Evolutionary conservation across 495 filamentous ascomycete genomes (phyloP).

Genomic region (Hyaloscypha hepaticicola): DNA sequence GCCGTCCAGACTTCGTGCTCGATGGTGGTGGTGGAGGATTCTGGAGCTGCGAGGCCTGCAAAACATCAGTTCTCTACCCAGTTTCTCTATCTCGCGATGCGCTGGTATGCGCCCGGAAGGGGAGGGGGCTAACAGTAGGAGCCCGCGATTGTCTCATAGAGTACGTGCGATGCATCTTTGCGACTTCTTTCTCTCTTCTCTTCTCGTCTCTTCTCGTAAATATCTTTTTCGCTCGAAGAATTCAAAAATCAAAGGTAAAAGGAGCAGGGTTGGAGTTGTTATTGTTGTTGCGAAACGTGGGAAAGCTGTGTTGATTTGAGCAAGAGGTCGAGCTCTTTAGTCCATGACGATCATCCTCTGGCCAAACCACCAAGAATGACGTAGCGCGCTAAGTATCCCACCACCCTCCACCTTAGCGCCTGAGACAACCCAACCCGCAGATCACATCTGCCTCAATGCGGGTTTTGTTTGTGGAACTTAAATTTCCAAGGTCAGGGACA

Average conservation of each 20-base stretch:
- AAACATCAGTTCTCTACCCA: constrained; percentile 6
- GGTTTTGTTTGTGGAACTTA: neutral
- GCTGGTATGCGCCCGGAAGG: neutral
- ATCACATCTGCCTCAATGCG: neutral
- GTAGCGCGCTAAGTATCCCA: neutral
- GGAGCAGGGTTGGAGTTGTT: neutral
- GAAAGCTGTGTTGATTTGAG: neutral
- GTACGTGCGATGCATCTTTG: constrained; percentile 92
- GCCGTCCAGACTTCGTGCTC: constrained; percentile 80
- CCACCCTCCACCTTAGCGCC: no score
- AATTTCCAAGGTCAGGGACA: neutral
- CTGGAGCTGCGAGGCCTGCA: constrained; percentile 71
- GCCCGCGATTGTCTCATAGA: constrained; percentile 96
- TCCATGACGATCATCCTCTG: constrained; percentile 10
- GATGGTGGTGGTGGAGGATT: constrained; percentile 92
- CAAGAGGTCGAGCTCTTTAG: neutral
- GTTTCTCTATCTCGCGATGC: neutral
- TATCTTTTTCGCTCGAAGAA: neutral
- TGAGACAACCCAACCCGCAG: neutral
- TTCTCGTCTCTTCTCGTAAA: no score
- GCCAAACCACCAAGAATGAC: neutral
- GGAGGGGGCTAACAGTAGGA: constrained; percentile 56
- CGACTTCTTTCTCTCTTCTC: neutral
- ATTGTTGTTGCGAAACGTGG: neutral
- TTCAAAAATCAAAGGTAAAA: neutral